These are phyloP conservation scores for Alternaria sp. DNA, from an alignment of 2,329 filamentous ascomycete genomes.

Conservation along the genomic window DNA sequence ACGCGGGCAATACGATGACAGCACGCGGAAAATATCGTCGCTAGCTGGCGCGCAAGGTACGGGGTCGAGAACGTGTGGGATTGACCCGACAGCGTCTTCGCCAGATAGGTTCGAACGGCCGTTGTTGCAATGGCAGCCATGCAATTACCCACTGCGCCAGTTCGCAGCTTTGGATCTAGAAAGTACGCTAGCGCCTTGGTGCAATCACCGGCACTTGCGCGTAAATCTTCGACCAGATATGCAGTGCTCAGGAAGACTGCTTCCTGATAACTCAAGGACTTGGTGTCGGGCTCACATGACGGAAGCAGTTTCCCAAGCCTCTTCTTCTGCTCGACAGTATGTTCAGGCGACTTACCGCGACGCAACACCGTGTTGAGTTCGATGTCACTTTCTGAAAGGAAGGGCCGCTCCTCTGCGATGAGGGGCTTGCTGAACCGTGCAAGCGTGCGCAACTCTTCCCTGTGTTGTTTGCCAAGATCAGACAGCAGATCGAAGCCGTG, in stretches of 20 bases:
- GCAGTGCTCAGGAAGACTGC: slow-evolving; percentile 91
- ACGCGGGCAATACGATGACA: slow-evolving; percentile 93
- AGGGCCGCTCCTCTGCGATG: slow-evolving; percentile 85
- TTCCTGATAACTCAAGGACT: slow-evolving; percentile 83
- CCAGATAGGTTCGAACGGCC: slow-evolving; percentile 80
- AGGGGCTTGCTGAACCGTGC: slow-evolving; percentile 87
- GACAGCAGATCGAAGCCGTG: slow-evolving; percentile 86
- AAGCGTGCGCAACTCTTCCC: slow-evolving; percentile 79
- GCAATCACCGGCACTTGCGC: slow-evolving; percentile 86
- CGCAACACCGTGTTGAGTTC: slow-evolving; percentile 94
- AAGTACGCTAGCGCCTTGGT: slow-evolving; percentile 91
- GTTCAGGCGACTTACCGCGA: slow-evolving; percentile 80
- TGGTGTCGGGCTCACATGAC: slow-evolving; percentile 77
- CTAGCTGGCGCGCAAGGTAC: slow-evolving; percentile 87
- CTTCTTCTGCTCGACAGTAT: slow-evolving; percentile 81
- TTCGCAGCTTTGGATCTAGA: slow-evolving; percentile 81
- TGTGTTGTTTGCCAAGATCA: slow-evolving; percentile 72
- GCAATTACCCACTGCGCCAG: slow-evolving; percentile 65
- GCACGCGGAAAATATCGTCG: slow-evolving; percentile 82
- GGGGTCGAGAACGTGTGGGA: slow-evolving; percentile 85
- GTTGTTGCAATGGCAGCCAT: slow-evolving; percentile 69
- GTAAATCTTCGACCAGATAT: slow-evolving; percentile 85
- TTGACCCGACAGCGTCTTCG: slow-evolving; percentile 73
- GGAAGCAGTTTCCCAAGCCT: slow-evolving; percentile 76
- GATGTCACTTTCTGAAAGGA: slow-evolving; percentile 93